A percentile compares a stretch with the other conserved stretches of the same genome.
phyloP scores from a whole-genome alignment of 805 yeast genomes.

The Sugiyamaella floridensis region DNA sequence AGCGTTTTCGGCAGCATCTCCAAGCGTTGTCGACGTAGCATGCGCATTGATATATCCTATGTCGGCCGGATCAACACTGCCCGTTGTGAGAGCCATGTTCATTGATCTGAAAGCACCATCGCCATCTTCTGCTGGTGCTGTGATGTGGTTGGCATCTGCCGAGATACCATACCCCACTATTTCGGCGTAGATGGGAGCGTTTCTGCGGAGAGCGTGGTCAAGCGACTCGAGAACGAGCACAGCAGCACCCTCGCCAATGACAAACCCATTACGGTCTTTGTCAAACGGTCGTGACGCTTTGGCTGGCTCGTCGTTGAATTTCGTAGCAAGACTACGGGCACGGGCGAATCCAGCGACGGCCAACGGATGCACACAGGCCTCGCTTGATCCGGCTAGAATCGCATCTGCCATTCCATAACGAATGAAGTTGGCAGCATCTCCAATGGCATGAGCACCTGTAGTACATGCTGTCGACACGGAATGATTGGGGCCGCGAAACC shows the following conservation, averaged over 20 bases:
- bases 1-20: conserved; percentile 78
- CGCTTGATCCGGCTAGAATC: conserved; percentile 93
- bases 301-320: conserved; percentile 52
- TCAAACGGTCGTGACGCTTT: conserved; percentile 87
- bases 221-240: conserved; percentile 67
- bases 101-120: conserved; percentile 80
- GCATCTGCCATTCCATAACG: conserved; percentile 73
- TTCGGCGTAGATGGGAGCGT: conserved; percentile 67
- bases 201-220: conserved; percentile 62
- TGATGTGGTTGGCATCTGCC: conserved; percentile 89
- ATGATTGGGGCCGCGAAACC: conserved; percentile 79
- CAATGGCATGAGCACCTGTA: conserved; percentile 88
- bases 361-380: conserved; percentile 77
- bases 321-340: conserved; percentile 70
- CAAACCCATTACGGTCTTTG: conserved; percentile 70
- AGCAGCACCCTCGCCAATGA: conserved; percentile 90
- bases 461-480: conserved; percentile 94
- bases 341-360: conserved; percentile 88
- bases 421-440: conserved; percentile 84
- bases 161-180: conserved; percentile 82
- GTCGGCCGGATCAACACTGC: conserved; percentile 40
- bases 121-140: conserved; percentile 81
- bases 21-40: conserved; percentile 87
- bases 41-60: conserved; percentile 89
- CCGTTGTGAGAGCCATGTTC: conserved; percentile 58